Percentiles rank a stretch among this genome's conserved stretches.
These are phyloP conservation scores for Trichoderma sp. DNA, from an alignment of 2,329 filamentous ascomycete species.

Conservation along the genomic window DNA sequence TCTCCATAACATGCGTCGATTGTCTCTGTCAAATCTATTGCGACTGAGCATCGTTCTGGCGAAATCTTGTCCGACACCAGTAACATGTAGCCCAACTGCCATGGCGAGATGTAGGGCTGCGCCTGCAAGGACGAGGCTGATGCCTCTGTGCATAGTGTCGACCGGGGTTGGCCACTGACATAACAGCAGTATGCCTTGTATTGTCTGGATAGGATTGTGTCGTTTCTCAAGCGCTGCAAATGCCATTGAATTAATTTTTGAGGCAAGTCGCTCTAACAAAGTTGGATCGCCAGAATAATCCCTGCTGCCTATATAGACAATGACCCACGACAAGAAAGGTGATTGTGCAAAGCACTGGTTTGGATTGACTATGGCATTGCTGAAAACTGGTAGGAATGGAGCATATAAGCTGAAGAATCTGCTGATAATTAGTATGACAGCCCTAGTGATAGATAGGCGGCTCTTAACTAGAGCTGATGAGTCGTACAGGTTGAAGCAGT, in stretches of 20 bases:
- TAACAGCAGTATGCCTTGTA: conserved; percentile 45
- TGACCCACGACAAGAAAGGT: conserved; percentile 44
- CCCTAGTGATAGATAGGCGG: neutral
- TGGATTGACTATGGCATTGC: neutral
- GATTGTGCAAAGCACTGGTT: conserved; percentile 14
- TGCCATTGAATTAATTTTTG: conserved; percentile 42
- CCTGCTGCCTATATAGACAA: conserved; percentile 45
- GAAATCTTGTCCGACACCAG: conserved; percentile 46
- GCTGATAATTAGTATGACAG: neutral
- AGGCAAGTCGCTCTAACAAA: conserved; percentile 39
- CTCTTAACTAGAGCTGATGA: neutral
- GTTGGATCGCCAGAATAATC: conserved; percentile 43
- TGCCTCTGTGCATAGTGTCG: conserved; percentile 47
- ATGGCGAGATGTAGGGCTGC: conserved; percentile 46
- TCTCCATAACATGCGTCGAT: conserved; percentile 21
- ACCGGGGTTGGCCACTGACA: conserved; percentile 47
- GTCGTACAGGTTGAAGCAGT: conserved; percentile 19
- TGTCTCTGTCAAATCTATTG: conserved; percentile 1
- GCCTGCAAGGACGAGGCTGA: conserved; percentile 45
- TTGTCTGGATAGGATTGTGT: conserved; percentile 32
- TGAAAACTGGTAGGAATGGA: conserved; percentile 13
- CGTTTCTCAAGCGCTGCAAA: conserved; percentile 41
- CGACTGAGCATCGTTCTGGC: conserved; percentile 42
- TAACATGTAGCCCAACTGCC: conserved; percentile 46
- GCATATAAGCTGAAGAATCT: conserved; percentile 21